phyloP scores from a whole-genome alignment of 1,139 yeast species.

The Geotrichum reessii region DNA sequence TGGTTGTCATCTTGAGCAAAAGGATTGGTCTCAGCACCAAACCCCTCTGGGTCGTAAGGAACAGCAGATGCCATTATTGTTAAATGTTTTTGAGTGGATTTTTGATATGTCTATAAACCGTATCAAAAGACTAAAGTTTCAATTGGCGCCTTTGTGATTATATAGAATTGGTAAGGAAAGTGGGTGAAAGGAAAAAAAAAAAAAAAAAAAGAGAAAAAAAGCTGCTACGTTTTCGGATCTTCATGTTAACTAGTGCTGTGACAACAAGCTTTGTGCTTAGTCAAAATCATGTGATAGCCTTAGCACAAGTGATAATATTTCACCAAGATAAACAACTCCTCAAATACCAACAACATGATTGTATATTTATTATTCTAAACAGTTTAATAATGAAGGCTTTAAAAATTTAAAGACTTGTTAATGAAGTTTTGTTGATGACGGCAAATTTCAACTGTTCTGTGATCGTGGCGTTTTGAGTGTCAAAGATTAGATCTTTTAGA shows the following conservation, averaged over 20 bases:
- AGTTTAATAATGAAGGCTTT: too few relatives aligned
- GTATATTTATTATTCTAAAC: too few relatives aligned
- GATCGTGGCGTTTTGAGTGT: not conserved
- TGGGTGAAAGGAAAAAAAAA: not conserved
- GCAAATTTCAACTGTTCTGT: not conserved
- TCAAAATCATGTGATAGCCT: not conserved
- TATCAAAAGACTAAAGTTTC: not conserved
- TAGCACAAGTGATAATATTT: not conserved
- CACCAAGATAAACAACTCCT: not conserved
- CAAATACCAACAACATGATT: not conserved
- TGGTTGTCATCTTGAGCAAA: slow-evolving; percentile 25
- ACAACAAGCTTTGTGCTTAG: not conserved
- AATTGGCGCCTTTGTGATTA: not conserved
- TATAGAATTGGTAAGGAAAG: not conserved
- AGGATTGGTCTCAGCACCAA: slow-evolving; percentile 27
- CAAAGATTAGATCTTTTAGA: not conserved
- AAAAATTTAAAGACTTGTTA: not conserved
- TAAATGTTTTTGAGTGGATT: not conserved
- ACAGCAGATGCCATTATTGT: slow-evolving; percentile 28
- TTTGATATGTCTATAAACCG: not conserved
- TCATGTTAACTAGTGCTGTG: not conserved
- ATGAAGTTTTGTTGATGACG: not conserved
- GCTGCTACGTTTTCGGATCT: not conserved
- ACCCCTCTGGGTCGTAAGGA: slow-evolving; percentile 30
- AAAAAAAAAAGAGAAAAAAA: not conserved